Evolutionary conservation across 2,329 filamentous ascomycete genomes (phyloP).

Genomic region (Grosmannia huntii): DNA sequence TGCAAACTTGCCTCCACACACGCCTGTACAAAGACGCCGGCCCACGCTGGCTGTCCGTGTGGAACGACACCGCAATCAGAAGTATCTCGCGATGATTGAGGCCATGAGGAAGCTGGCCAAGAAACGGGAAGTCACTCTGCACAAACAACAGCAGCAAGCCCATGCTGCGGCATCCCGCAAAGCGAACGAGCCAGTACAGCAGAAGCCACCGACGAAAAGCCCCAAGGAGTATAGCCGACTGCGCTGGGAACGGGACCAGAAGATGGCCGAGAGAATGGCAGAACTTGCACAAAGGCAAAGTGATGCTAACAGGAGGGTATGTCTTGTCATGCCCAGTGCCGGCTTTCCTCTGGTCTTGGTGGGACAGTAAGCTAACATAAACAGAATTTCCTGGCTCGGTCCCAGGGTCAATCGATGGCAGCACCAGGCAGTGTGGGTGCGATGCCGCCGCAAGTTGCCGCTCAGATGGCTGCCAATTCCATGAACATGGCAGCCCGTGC

Average conservation of each 20-base stretch:
- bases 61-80: slow-evolving; percentile 73
- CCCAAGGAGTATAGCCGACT: slow-evolving; percentile 84
- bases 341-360: background rate
- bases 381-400: slow-evolving; percentile 13
- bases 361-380: slow-evolving; percentile 6
- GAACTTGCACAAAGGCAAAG: slow-evolving; percentile 48
- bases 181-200: slow-evolving; percentile 49
- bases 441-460: slow-evolving; percentile 27
- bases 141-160: slow-evolving; percentile 77
- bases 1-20: slow-evolving; percentile 18
- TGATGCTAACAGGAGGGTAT: slow-evolving; percentile 43
- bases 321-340: slow-evolving; percentile 10
- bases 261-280: slow-evolving; percentile 46
- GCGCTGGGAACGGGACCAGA: slow-evolving; percentile 74
- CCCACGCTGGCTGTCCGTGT: slow-evolving; percentile 73
- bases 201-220: slow-evolving; percentile 48
- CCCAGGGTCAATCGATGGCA: slow-evolving; percentile 9
- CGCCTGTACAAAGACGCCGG: slow-evolving; percentile 45
- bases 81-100: slow-evolving; percentile 80
- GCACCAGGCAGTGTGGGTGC: slow-evolving; percentile 20
- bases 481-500: slow-evolving; percentile 25
- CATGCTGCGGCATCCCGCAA: slow-evolving; percentile 72
- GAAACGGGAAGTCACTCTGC: slow-evolving; percentile 73
- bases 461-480: slow-evolving; percentile 22
- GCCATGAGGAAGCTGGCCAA: slow-evolving; percentile 92